Evolutionary conservation across 2,329 filamentous ascomycete species (phyloP), one percentile per base, ranked within the genome.

Genomic region (Fusarium caatingaense): DNA sequence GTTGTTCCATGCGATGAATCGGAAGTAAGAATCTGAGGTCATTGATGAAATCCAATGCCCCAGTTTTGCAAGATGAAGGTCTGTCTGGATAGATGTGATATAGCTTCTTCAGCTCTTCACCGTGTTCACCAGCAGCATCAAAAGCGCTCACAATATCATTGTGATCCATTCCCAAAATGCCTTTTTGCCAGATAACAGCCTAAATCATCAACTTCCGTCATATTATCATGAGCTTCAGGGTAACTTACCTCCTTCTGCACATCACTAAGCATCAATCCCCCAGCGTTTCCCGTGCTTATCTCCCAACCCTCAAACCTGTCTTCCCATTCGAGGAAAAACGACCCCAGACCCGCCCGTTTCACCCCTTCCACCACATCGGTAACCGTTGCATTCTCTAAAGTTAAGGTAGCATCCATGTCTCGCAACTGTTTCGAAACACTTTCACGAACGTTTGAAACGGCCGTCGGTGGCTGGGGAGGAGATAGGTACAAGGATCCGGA

Each of bases 401-500:
- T 5, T 2, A 55, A 4, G 2, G 10, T 2, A 20, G 71, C 37
- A 82, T 83, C 5, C 72, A 47, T 8, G 3, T 15, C 15, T 25
- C 41, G 20, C 25, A 55, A 12, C 8, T 57, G 20, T 21, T 50
- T 37, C 34, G 20, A 47, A 28, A 65, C 10, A 3, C 7, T 41
- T 1, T 48, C 30, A 1, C 41, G 47, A 2, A 66, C 4, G 4
- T n/a, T 40, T 16, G 3, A 42, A 7, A 49, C 46, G 0, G 27
- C 6, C 0, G 25, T 16, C 2, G 27, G 15, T 8, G 82, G 79
- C 18, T 82, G 76, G 18, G 83, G 83, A 0, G 81, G 79, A 0
- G 83, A 84, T 0, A 85, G 66, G 49, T 80, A 78, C 2, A 85
- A 66, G 6, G 81, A 80, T 8, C 83, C 83, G 0, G 82, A 84